Percentiles rank a stretch among this genome's conserved stretches.
phyloP scores from a whole-genome alignment of 352 stramenopile genomes.

The Pythium insidiosum region DNA sequence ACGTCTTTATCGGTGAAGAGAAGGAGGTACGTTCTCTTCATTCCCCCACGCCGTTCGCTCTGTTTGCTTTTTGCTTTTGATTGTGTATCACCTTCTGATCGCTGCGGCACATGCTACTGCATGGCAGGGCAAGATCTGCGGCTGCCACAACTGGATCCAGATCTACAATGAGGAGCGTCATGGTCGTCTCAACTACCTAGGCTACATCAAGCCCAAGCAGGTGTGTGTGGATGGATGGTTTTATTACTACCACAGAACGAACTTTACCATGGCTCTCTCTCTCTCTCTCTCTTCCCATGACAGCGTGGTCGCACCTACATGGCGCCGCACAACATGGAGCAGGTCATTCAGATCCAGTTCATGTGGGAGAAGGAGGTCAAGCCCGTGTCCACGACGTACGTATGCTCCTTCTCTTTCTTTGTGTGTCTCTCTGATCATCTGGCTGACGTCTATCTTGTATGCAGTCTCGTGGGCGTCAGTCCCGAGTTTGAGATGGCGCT shows the following conservation, averaged over 20 bases:
- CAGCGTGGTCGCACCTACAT: constrained; percentile 56
- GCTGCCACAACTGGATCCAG: constrained; percentile 97
- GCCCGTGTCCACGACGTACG: constrained; percentile 83
- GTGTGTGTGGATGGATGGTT: constrained; percentile 4
- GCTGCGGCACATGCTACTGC: too few relatives aligned
- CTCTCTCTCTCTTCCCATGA: background rate
- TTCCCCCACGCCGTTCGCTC: too few relatives aligned
- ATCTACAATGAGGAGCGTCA: constrained; percentile 94
- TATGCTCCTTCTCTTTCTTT: background rate
- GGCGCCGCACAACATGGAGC: constrained; percentile 81
- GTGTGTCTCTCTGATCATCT: background rate
- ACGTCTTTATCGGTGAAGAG: constrained; percentile 96
- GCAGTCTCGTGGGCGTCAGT: constrained; percentile 89
- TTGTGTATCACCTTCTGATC: too few relatives aligned
- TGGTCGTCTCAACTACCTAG: constrained; percentile 90
- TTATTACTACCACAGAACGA: too few relatives aligned
- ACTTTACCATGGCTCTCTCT: too few relatives aligned
- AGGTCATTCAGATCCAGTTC: constrained; percentile 94
- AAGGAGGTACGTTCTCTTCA: constrained; percentile 87
- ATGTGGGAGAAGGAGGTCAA: constrained; percentile 86
- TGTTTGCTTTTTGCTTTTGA: too few relatives aligned
- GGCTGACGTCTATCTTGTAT: background rate
- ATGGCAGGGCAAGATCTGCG: constrained; percentile 74
- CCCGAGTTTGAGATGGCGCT: constrained; percentile 95
- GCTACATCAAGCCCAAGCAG: constrained; percentile 88